Evolutionary conservation across 2,329 filamentous ascomycete genomes (phyloP), one percentile per base, ranked within the genome.

Genomic region (Colletotrichum higginsianum): DNA sequence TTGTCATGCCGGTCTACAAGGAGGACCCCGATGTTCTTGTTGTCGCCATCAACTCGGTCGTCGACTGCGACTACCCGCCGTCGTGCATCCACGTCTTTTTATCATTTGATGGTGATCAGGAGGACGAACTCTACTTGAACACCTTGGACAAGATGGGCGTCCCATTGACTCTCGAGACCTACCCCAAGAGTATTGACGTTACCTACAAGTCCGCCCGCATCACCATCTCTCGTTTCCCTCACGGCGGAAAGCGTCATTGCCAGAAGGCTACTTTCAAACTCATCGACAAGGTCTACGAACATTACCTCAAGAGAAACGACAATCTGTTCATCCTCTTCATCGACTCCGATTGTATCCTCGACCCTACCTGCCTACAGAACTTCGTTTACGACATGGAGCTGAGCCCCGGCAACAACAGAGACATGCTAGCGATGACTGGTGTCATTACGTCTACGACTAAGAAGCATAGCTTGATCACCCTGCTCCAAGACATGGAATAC

Each of bases 341-440:
- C 79, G 96, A 98, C 83, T 98, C 95, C 0, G 96, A 98, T 80
- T 98, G 96, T 82, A 96, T 98, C 73, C 86, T 98, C 61, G 96
- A 98, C 84, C 90, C 91, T 70, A 90, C 95, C 50, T 98, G 96
- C 80, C 89, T 98, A 71, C 96, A 98, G 80, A 98, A 98, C 81
- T 98, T 98, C 82, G 94, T 98, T 84, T 98, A 96, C 82, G 96
- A 98, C 80, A 98, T 98, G 96, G 95, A 98, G 82, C 86, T 98
- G 72, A 98, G 96, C 81, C 96, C 96, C 0, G 95, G 95, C 66
- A 97, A 95, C 83, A 91, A 93, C 79, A 91, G 92, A 79, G 94
- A 97, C 80, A 98, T 98, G 94, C 87, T 98, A 78, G 96, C 96
- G 64, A 98, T 98, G 94, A 98, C 96, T 16, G 96, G 96, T 42